phyloP scores from a whole-genome alignment of 177 flowering plant species.

The Vitis hybrid region DNA sequence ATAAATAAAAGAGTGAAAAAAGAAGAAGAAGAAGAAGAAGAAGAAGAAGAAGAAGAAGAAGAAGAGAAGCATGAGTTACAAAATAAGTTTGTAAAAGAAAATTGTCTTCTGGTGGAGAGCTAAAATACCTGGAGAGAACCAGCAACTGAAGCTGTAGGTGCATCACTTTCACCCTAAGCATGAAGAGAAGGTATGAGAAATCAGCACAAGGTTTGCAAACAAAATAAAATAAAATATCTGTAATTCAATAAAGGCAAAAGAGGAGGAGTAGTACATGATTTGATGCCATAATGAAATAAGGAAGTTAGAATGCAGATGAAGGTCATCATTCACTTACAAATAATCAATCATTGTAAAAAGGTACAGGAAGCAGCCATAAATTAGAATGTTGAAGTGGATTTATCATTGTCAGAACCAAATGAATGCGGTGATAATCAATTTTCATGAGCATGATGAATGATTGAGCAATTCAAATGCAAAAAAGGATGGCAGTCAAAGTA shows the following conservation, averaged over 20 bases:
- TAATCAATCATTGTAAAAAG: background rate
- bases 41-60: background rate
- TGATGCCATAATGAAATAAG: background rate
- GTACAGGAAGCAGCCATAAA: background rate
- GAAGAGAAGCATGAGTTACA: background rate
- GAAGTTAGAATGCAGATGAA: background rate
- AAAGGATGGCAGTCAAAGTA: background rate
- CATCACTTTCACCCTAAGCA: conserved; percentile 89
- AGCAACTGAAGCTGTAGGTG: conserved; percentile 59
- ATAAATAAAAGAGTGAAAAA: background rate
- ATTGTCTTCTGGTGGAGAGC: background rate
- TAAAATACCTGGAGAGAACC: conserved; percentile 76
- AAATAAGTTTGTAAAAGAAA: background rate
- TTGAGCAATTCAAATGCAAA: background rate
- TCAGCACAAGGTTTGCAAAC: conserved; percentile 8
- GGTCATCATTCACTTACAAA: background rate
- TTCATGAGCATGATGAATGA: background rate
- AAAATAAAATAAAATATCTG: background rate
- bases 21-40: no score
- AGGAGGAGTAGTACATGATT: background rate
- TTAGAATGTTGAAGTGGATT: background rate
- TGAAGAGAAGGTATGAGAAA: background rate
- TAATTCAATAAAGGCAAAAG: background rate
- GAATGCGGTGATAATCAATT: background rate
- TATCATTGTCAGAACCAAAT: background rate